Base-by-base conservation (phyloP, 805 yeast species). In the Pichia sporocuriosa region DNA sequence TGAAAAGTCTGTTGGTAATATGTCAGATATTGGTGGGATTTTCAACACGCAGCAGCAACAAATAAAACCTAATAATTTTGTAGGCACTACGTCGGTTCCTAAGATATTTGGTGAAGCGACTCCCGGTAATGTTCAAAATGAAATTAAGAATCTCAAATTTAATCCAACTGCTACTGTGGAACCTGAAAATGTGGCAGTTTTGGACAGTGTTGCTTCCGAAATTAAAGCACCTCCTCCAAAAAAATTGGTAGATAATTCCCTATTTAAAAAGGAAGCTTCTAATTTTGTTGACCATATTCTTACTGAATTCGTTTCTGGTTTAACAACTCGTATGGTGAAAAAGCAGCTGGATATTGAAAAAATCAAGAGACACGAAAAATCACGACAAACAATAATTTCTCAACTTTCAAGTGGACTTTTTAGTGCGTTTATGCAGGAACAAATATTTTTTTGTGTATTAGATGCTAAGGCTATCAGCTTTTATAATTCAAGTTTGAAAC, bases 401-500 rank as follows among this genome's bases (percentile, higher is more conserved):
- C 21, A 39, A 8, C 59, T 81, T n/a, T 54, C 79, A 1, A 52
- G 58, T 1, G 84, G 78, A 31, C 55, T 84, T 1, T 81, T 65
- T 47, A 53, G 58, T 15, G 84, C 89, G 0, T 80, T 84, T 50
- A 53, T 84, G 32, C 68, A 73, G 33, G 89, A 83, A 48, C 65
- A 72, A 29, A 54, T 75, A 0, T 76, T 68, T 51, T 57, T 71
- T 29, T 56, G 62, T 3, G 58, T 66, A 0, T 52, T 71, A 32
- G 71, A 71, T 23, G 55, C 65, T 2, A 58, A 62, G 34, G 83
- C 93, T 0, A 70, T 65, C n/a, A 25, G 46, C 1, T 55, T 67
- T 32, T 56, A 70, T 33, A 49, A 61, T 0, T 51, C 40, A 8
- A 51, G 50, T 2, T 37, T 75, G 21, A 68, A 67, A 44, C 49